A percentile compares a stretch with the other conserved stretches of the same genome.
Conservation (phyloP, 2,329 filamentous ascomycete genomes). For the Diaporthe citriasiana region DNA sequence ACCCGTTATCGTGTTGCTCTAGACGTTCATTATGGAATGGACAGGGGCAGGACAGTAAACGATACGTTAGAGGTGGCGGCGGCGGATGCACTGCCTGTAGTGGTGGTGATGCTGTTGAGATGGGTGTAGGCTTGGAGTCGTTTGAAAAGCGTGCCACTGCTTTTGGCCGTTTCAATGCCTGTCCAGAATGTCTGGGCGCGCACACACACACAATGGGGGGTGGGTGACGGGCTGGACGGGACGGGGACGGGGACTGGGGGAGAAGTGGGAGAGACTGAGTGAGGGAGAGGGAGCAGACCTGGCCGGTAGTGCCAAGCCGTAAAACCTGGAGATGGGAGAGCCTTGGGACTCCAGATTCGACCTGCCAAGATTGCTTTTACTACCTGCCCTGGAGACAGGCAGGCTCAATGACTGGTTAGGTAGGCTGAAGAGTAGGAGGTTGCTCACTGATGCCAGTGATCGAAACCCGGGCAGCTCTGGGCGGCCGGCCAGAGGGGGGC, state of each 20-base stretch:
- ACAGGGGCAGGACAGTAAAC: slow-evolving; percentile 28
- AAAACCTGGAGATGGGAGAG: not conserved
- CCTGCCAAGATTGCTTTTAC: slow-evolving; percentile 4
- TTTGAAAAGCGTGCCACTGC: slow-evolving; percentile 36
- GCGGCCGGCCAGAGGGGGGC: slow-evolving; percentile 10
- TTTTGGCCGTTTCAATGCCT: slow-evolving; percentile 36
- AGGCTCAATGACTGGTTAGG: not conserved
- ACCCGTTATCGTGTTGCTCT: slow-evolving; percentile 33
- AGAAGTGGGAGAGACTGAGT: not conserved
- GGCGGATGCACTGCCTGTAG: slow-evolving; percentile 13
- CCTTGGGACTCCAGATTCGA: not conserved
- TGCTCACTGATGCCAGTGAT: slow-evolving; percentile 24
- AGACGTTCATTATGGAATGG: slow-evolving; percentile 39
- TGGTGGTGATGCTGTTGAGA: slow-evolving; percentile 39
- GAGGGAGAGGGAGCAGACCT: not conserved
- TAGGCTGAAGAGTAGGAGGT: not conserved
- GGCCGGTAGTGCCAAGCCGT: slow-evolving; percentile 13
- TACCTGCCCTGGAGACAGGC: not conserved
- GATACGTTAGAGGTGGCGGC: slow-evolving; percentile 29
- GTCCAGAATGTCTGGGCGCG: slow-evolving; percentile 18
- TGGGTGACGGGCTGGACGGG: slow-evolving; percentile 12
- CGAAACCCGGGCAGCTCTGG: slow-evolving; percentile 22
- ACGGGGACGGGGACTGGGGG: slow-evolving; percentile 12
- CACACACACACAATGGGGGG: slow-evolving; percentile 10
- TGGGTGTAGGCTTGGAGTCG: slow-evolving; percentile 1